Conservation (phyloP, 352 stramenopile species). For the Phytophthora sojae region DNA sequence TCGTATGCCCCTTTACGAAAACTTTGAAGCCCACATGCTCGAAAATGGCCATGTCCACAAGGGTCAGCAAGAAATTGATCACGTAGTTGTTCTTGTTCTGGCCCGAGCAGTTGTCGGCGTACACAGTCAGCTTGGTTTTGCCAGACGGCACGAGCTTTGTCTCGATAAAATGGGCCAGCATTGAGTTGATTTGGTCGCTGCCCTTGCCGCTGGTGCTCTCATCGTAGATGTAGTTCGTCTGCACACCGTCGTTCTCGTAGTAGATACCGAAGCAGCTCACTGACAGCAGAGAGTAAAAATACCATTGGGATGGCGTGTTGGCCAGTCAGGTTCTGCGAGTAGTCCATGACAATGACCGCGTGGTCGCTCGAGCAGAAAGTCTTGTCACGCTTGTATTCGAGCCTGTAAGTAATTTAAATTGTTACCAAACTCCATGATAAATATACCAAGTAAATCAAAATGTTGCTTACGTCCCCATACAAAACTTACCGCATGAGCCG, state of each 20-base stretch:
- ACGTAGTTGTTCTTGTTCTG: background rate
- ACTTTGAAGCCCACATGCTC: background rate
- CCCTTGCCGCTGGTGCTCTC: slow-evolving; percentile 25
- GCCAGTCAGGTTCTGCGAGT: slow-evolving; percentile 22
- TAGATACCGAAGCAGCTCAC: slow-evolving; percentile 21
- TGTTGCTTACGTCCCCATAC: slow-evolving; percentile 8
- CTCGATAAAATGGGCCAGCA: slow-evolving; percentile 15
- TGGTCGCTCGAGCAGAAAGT: background rate
- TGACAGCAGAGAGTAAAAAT: slow-evolving; percentile 22
- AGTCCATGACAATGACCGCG: slow-evolving; percentile 29
- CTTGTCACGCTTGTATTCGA: slow-evolving; percentile 21
- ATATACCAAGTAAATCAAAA: slow-evolving; percentile 1
- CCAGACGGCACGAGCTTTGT: background rate
- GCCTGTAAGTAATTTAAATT: slow-evolving; percentile 12
- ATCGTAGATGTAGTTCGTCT: slow-evolving; percentile 28
- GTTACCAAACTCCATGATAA: slow-evolving; percentile 1
- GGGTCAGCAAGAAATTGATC: background rate
- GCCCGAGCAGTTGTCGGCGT: background rate
- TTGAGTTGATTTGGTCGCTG: slow-evolving; percentile 29
- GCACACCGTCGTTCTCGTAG: slow-evolving; percentile 14
- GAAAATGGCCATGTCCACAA: background rate
- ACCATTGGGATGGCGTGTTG: slow-evolving; percentile 23
- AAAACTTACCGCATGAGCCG: slow-evolving; percentile 23
- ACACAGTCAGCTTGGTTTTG: background rate
- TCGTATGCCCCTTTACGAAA: background rate